These are phyloP conservation scores for Plantago coronopus DNA, from an alignment of 305 asterid genomes.

Conservation along the genomic window DNA sequence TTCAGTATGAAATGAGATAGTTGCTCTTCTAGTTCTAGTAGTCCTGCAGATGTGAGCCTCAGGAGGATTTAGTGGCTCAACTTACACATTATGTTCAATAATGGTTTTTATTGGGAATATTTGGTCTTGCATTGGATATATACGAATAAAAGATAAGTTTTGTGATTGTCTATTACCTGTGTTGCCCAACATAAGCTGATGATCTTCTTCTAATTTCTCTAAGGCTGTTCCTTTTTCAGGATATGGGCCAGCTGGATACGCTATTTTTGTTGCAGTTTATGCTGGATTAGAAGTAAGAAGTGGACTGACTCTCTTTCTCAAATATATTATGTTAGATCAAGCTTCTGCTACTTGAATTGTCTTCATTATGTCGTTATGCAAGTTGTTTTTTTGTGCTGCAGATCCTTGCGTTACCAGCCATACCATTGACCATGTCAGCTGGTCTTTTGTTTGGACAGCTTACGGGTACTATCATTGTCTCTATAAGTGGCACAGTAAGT, in stretches of 20 bases:
- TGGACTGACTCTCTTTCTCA: slow-evolving; percentile 13
- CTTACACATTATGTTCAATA: not conserved
- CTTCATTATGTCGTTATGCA: slow-evolving; percentile 23
- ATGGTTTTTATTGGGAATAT: slow-evolving; percentile 2
- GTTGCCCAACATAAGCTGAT: slow-evolving; percentile 1
- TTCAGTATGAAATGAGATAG: too few relatives aligned
- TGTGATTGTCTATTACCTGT: slow-evolving; percentile 5
- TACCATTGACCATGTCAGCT: slow-evolving; percentile 98
- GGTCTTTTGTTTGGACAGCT: slow-evolving; percentile 88
- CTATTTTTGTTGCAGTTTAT: slow-evolving; percentile 79
- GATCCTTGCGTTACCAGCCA: slow-evolving; percentile 95
- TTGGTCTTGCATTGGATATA: not conserved
- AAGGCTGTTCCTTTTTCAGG: slow-evolving; percentile 42
- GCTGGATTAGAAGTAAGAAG: slow-evolving; percentile 87
- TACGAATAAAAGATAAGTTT: not conserved
- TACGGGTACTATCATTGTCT: slow-evolving; percentile 88
- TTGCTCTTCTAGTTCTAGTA: too few relatives aligned
- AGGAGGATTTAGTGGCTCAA: too few relatives aligned
- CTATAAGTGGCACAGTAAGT: slow-evolving; percentile 92
- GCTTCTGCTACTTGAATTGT: slow-evolving; percentile 9
- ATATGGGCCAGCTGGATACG: slow-evolving; percentile 92
- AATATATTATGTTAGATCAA: slow-evolving; percentile 16
- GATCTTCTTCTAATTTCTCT: slow-evolving; percentile 21
- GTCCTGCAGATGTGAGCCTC: too few relatives aligned
- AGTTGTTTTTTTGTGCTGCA: slow-evolving; percentile 30